These are phyloP conservation scores for Sporothrix sp. DNA, from an alignment of 2,329 filamentous ascomycete species.

Conservation along the genomic window DNA sequence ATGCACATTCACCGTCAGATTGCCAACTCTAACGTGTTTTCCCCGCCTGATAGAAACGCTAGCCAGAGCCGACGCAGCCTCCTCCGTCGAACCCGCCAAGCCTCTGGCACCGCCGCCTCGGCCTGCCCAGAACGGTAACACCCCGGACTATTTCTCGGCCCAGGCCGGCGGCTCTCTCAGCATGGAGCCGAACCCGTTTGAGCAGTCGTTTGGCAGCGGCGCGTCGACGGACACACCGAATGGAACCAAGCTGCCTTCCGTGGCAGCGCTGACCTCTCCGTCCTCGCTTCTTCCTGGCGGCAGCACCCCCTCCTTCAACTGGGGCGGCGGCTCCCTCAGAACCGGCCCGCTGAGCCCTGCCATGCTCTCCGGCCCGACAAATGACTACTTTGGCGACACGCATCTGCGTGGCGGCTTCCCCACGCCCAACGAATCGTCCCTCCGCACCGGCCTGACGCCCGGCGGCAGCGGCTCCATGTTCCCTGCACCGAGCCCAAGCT, in stretches of 20 bases:
- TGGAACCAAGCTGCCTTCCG: conserved; percentile 73
- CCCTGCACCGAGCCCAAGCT: conserved; percentile 79
- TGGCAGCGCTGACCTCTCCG: conserved; percentile 84
- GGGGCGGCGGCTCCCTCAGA: conserved; percentile 74
- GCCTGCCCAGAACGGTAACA: conserved; percentile 45
- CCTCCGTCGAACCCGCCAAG: conserved; percentile 51
- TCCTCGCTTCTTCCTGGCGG: conserved; percentile 67
- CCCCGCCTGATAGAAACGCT: not conserved
- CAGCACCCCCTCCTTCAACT: conserved; percentile 65
- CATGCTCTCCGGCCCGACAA: conserved; percentile 81
- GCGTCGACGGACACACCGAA: conserved; percentile 69
- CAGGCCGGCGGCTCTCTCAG: conserved; percentile 47
- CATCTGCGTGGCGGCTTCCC: conserved; percentile 76
- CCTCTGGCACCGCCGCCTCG: conserved; percentile 63
- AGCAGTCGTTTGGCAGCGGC: conserved; percentile 70
- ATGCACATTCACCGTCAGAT: too few relatives aligned
- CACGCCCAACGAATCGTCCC: conserved; percentile 91
- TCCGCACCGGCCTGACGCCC: conserved; percentile 84
- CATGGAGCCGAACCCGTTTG: conserved; percentile 91
- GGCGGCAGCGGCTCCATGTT: conserved; percentile 97
- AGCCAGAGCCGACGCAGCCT: conserved; percentile 1
- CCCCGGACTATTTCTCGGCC: conserved; percentile 60
- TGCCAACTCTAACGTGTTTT: too few relatives aligned
- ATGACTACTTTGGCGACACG: conserved; percentile 81
- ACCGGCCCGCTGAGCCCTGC: conserved; percentile 92